phyloP scores from a whole-genome alignment of 106 monocot genomes.

The Acorus gramineus region DNA sequence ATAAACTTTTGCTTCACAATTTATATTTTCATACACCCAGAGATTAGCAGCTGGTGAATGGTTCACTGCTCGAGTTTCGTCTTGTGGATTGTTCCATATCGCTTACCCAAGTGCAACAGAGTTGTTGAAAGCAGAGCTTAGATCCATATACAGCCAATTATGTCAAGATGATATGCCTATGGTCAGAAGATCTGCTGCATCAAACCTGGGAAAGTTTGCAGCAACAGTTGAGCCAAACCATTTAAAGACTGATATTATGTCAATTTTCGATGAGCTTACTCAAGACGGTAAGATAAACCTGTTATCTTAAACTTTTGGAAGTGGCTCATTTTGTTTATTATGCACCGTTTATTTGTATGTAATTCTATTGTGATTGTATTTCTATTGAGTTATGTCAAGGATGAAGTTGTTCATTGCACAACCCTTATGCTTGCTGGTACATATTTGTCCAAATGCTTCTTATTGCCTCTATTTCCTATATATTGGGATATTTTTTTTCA shows the following conservation, averaged over 20 bases:
- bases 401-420: no score
- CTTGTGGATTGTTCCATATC: conserved; percentile 82
- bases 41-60: conserved; percentile 91
- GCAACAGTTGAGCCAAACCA: conserved; percentile 62
- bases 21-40: conserved; percentile 19
- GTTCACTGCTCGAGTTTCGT: conserved; percentile 94
- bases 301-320: no score
- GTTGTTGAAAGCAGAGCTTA: conserved; percentile 60
- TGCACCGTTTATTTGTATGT: no score
- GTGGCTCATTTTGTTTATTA: no score
- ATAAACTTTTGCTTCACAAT: no score
- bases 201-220: conserved; percentile 87
- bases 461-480: no score
- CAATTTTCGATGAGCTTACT: conserved; percentile 83
- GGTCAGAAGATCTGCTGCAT: conserved; percentile 89
- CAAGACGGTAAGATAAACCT: conserved; percentile 46
- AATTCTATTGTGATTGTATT: no score
- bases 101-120: conserved; percentile 85
- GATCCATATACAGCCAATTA: conserved; percentile 64
- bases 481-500: no score
- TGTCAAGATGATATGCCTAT: conserved; percentile 99
- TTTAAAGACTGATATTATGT: conserved; percentile 75
- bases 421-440: no score
- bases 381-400: no score
- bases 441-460: no score